Evolutionary conservation across 345 rosid genomes (phyloP), one percentile per base, ranked within the genome.

Genomic region (Schrenkiella parvula): DNA sequence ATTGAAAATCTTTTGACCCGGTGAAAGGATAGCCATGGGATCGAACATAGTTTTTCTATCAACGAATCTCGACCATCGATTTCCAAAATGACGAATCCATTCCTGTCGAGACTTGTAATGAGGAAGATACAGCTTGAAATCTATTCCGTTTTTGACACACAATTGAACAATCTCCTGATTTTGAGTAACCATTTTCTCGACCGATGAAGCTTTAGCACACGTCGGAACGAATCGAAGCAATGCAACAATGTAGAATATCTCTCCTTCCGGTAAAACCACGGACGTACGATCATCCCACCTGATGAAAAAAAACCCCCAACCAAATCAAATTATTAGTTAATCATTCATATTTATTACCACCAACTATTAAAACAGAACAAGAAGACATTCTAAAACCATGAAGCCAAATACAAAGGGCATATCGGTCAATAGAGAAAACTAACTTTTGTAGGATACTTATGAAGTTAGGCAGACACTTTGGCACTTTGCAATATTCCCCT

Each of bases 271-370:
- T 55, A 87, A 5, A 37, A 72, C 87, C 64, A 82, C 89, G 0
- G 93, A 93, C 13, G 87, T 85, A 7, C 93, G 84, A 5, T 62
- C 59, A 64, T 89, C 93, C 97, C 96, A 93, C 82, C 96, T 93
- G 72, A 47, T 2, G 1, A 3, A 52, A 7, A 1, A 57, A 3
- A 60, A 59, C 65, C 2, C 4, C 2, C 48, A 2, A 35, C 47
- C 61, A n/a, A n/a, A n/a, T n/a, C n/a, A 41, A n/a, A n/a, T 2
- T 19, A n/a, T 46, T 57, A 10, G 6, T 19, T 1, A 52, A 22
- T 46, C 29, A 63, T 42, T 37, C 17, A 13, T 32, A 31, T 35
- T 25, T n/a, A 35, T 4, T 5, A 18, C 25, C 3, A 48, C 34
- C 0, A 31, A 25, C n/a, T 66, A 23, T n/a, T n/a, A n/a, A n/a